Evolutionary conservation across 306 rosid species (phyloP).

Genomic region (Begonia masoniana): DNA sequence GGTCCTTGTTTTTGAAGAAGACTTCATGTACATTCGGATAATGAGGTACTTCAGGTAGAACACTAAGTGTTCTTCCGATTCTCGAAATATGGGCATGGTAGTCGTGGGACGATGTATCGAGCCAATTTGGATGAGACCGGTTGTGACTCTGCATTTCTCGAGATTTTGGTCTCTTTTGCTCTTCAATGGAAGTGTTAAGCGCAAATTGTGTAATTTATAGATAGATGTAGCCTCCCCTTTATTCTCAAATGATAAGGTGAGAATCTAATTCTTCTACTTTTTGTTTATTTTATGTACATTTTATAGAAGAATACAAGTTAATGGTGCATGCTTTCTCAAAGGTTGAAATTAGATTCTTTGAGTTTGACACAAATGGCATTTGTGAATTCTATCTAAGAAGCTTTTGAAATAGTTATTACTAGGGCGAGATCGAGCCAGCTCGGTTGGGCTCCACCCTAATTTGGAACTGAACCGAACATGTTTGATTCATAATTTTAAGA

Average conservation of each 20-base stretch:
- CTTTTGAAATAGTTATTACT: too few species aligned
- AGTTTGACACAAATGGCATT: background rate
- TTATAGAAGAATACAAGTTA: background rate
- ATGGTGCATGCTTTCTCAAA: too few species aligned
- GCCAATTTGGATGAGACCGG: slow-evolving; percentile 7
- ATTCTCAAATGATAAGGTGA: slow-evolving; percentile 14
- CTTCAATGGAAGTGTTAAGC: background rate
- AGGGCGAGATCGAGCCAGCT: too few species aligned
- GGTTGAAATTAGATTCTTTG: background rate
- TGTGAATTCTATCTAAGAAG: too few species aligned
- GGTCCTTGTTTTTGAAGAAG: slow-evolving; percentile 15
- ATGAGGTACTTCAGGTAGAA: slow-evolving; percentile 25
- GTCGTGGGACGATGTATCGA: slow-evolving; percentile 3
- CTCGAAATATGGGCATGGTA: slow-evolving; percentile 20
- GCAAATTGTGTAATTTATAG: slow-evolving; percentile 14
- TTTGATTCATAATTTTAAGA: too few species aligned
- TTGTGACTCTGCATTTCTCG: slow-evolving; percentile 7
- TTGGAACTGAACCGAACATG: too few species aligned
- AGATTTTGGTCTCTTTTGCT: background rate
- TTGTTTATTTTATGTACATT: slow-evolving; percentile 6
- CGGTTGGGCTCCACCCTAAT: too few species aligned
- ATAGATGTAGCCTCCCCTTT: background rate
- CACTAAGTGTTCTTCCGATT: slow-evolving; percentile 17
- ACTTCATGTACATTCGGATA: slow-evolving; percentile 13
- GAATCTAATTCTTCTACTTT: slow-evolving; percentile 19